Percentiles rank a stretch among this genome's conserved stretches.
phyloP scores from a whole-genome alignment of 2,329 filamentous ascomycete genomes.

The Gnomoniopsis smithogilvyi region DNA sequence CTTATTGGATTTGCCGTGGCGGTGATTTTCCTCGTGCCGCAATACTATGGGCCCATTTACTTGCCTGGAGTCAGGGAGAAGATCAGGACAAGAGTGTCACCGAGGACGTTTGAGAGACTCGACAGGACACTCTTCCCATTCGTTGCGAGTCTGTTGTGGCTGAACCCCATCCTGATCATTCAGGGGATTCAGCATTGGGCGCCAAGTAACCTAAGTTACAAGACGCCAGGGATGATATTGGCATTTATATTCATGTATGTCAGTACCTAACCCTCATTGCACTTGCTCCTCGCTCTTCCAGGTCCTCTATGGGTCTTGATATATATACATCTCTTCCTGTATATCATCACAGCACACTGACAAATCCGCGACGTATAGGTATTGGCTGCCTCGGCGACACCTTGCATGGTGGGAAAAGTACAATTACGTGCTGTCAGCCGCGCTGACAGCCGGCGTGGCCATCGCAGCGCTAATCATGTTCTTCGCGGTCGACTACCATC shows the following conservation, averaged over 20 bases:
- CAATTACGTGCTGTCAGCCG: slow-evolving; percentile 37
- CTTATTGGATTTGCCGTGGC: slow-evolving; percentile 36
- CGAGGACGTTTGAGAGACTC: slow-evolving; percentile 29
- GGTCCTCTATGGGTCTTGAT: too few species aligned
- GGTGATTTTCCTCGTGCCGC: slow-evolving; percentile 32
- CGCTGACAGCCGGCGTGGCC: slow-evolving; percentile 34
- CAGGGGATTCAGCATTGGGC: slow-evolving; percentile 42
- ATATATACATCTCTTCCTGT: too few species aligned
- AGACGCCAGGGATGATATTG: slow-evolving; percentile 39
- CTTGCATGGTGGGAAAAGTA: slow-evolving; percentile 42
- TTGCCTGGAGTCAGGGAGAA: slow-evolving; percentile 31
- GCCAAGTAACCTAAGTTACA: slow-evolving; percentile 39
- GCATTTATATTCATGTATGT: not conserved
- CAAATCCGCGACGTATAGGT: slow-evolving; percentile 27
- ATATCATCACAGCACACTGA: not conserved
- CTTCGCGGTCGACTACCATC: slow-evolving; percentile 35
- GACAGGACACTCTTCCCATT: slow-evolving; percentile 36
- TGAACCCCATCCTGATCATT: slow-evolving; percentile 39
- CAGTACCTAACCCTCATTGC: not conserved
- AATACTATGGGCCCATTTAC: slow-evolving; percentile 32
- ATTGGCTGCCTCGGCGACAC: slow-evolving; percentile 35
- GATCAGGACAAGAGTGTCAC: slow-evolving; percentile 28
- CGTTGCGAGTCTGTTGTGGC: slow-evolving; percentile 36
- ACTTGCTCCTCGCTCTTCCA: not conserved
- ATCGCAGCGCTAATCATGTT: slow-evolving; percentile 36